A percentile compares a stretch with the other conserved stretches of the same genome.
Conservation (phyloP, 495 filamentous ascomycete species). For the Astrocystis sublimbata region DNA sequence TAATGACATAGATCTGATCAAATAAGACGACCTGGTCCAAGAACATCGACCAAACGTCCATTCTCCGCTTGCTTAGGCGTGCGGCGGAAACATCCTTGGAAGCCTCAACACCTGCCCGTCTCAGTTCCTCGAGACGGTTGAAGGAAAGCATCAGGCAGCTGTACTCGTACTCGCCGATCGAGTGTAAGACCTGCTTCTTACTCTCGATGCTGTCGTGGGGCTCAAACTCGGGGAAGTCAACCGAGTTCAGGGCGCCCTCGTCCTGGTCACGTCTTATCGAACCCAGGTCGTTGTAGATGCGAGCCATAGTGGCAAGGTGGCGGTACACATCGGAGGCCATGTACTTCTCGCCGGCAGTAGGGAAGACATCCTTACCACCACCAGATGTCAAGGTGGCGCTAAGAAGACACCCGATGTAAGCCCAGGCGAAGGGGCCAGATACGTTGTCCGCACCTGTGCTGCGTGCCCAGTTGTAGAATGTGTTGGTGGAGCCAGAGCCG, state of each 20-base stretch:
- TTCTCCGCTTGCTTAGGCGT: slow-evolving; percentile 14
- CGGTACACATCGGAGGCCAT: slow-evolving; percentile 31
- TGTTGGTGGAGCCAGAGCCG: neutral
- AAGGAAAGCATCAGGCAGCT: slow-evolving; percentile 19
- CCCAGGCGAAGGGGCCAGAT: slow-evolving; percentile 40
- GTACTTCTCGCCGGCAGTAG: slow-evolving; percentile 31
- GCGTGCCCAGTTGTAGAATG: slow-evolving; percentile 38
- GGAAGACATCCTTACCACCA: slow-evolving; percentile 18
- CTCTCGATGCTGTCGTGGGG: slow-evolving; percentile 17
- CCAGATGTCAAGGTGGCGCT: slow-evolving; percentile 21
- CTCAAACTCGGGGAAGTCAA: slow-evolving; percentile 42
- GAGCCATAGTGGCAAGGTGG: slow-evolving; percentile 41
- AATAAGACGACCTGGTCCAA: slow-evolving; percentile 43
- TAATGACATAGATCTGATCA: slow-evolving; percentile 42
- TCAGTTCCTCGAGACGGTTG: slow-evolving; percentile 32
- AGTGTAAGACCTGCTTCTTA: slow-evolving; percentile 21
- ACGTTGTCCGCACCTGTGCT: slow-evolving; percentile 37
- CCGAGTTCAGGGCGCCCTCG: slow-evolving; percentile 42
- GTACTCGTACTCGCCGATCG: slow-evolving; percentile 15
- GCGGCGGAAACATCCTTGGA: slow-evolving; percentile 12
- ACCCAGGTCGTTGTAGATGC: slow-evolving; percentile 46
- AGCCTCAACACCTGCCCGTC: slow-evolving; percentile 18
- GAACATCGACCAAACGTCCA: slow-evolving; percentile 29
- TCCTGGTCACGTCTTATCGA: slow-evolving; percentile 34
- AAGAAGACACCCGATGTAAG: slow-evolving; percentile 38